Evolutionary conservation across 352 stramenopile species (phyloP).

Genomic region (Globisporangium canariense): DNA sequence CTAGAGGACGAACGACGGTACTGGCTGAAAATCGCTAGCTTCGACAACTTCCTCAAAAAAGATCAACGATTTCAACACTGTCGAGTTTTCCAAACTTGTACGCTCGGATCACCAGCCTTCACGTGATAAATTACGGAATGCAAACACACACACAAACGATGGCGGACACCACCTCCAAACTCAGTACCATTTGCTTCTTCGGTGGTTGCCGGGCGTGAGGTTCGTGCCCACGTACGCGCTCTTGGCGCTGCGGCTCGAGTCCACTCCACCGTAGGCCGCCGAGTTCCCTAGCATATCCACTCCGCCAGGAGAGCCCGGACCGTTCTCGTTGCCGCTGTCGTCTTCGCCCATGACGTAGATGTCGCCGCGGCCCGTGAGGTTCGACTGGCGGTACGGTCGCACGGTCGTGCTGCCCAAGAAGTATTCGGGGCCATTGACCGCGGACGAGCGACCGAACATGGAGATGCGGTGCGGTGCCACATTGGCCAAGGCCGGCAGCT

Average conservation of each 20-base stretch:
- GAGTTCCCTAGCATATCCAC: background rate
- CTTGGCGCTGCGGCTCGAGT: slow-evolving; percentile 11
- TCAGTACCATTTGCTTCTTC: background rate
- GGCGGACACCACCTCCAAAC: no score
- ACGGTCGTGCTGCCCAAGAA: slow-evolving; percentile 1
- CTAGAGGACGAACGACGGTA: no score
- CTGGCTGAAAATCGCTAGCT: no score
- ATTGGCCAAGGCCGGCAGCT: slow-evolving; percentile 1
- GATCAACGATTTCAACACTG: no score
- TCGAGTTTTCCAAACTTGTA: no score
- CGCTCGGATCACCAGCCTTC: no score
- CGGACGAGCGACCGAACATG: slow-evolving; percentile 6
- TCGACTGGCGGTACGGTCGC: slow-evolving; percentile 4
- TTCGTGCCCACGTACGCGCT: background rate
- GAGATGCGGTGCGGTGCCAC: slow-evolving; percentile 6
- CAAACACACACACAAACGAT: no score
- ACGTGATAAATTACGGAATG: no score
- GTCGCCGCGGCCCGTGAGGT: slow-evolving; percentile 2
- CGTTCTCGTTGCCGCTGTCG: background rate
- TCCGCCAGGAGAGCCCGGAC: background rate
- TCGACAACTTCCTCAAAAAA: no score
- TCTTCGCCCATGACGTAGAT: slow-evolving; percentile 9
- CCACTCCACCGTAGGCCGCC: background rate
- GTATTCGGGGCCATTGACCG: slow-evolving; percentile 7
- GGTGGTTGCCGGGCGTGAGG: slow-evolving; percentile 1